Base-by-base conservation (phyloP, 2,329 filamentous ascomycete species). In the Endoconidiophora laricicola region DNA sequence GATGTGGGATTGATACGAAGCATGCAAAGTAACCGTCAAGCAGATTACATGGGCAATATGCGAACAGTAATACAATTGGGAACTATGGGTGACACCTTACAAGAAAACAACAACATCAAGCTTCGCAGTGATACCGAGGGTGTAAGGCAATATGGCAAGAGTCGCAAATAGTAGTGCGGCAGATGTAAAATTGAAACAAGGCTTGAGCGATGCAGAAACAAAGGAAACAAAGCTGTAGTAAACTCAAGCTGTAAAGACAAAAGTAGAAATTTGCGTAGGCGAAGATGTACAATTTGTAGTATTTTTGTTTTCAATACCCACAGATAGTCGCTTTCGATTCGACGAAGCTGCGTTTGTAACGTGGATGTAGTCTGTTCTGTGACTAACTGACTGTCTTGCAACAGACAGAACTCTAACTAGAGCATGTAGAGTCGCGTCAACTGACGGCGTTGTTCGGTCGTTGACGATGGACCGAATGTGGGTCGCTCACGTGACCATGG, bases 361-460 rank as follows among this genome's bases (percentile, higher is more conserved):
- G 20, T 14, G 9, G 20, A 43, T 14, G 40, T 9, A 33, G 10
- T 33, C 29, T 33, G 12, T 10, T 33, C 29, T 6, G 20, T 16
- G 20, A 14, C 12, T 12, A 23, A 14, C 10, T 23, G 20, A 43
- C 20, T 47, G 24, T 39, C 24, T 47, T 22, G 42, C 42, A 44
- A 40, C 33, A 47, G 45, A 33, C 42, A 44, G 39, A 49, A 36
- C 40, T 49, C 24, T 29, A 29, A 14, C 24, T 12, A 33, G 36
- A 46, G 40, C 47, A 38, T 44, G 47, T 23, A 48, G 47, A 53
- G 45, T 48, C 51, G 51, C 51, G 51, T 49, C 46, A 44, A 49
- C 12, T 33, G 29, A 12, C 29, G 47, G 39, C 42, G 24, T 36
- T 22, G 14, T 16, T 53, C 46, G 14, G 24, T 53, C 46, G 51